These are phyloP conservation scores for Xerocomus potaroensis DNA, from an alignment of 768 basidiomycete genomes.

Conservation along the genomic window DNA sequence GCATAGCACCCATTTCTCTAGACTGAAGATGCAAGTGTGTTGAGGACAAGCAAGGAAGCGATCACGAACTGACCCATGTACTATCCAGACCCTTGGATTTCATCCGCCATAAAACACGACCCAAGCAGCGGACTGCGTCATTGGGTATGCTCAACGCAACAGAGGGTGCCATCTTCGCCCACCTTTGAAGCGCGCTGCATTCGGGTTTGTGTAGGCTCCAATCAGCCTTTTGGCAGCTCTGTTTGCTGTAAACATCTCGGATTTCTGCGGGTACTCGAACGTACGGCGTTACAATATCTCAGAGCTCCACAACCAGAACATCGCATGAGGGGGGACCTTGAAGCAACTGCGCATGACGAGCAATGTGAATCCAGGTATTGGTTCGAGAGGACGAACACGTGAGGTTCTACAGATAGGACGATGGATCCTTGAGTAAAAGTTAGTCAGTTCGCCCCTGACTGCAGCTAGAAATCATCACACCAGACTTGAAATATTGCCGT, in stretches of 20 bases:
- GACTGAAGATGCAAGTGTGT: constrained; percentile 36
- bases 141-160: constrained; percentile 51
- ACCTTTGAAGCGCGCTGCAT: constrained; percentile 63
- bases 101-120: constrained; percentile 64
- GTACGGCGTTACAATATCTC: constrained; percentile 73
- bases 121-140: constrained; percentile 78
- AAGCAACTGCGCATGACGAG: constrained; percentile 55
- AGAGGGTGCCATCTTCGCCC: constrained; percentile 50
- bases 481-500: constrained; percentile 32
- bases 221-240: constrained; percentile 70
- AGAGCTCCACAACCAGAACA: constrained; percentile 71
- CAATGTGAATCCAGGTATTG: constrained; percentile 59
- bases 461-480: constrained; percentile 23
- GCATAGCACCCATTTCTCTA: constrained; percentile 61
- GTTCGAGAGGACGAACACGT: constrained; percentile 62
- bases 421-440: constrained; percentile 45
- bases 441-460: background rate
- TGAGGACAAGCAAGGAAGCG: background rate
- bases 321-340: constrained; percentile 46
- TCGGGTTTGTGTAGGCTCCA: constrained; percentile 77
- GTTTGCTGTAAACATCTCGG: background rate
- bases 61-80: constrained; percentile 49
- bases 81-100: constrained; percentile 51
- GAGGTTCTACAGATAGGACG: constrained; percentile 55
- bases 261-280: constrained; percentile 19